A percentile compares a stretch with the other conserved stretches of the same genome.
These are phyloP conservation scores for Trypanosoma caninum DNA, from an alignment of 208 protist genomes.

Conservation along the genomic window DNA sequence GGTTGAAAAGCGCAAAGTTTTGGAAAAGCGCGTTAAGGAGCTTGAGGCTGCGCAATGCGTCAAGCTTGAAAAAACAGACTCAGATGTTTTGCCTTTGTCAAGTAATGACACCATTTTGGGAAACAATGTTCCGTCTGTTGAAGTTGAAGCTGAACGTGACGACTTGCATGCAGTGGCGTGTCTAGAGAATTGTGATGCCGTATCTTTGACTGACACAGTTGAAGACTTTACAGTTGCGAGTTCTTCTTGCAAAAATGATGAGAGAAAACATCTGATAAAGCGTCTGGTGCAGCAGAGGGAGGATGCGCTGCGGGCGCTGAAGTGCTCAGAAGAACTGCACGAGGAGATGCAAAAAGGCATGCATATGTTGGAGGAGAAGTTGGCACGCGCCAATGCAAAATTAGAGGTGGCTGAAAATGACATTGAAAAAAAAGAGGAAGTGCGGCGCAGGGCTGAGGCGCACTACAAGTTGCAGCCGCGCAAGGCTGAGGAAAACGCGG, in stretches of 20 bases:
- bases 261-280: slow-evolving; percentile 21
- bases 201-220: neutral
- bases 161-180: slow-evolving; percentile 23
- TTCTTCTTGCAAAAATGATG: slow-evolving; percentile 22
- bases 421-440: slow-evolving; percentile 33
- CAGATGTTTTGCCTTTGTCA: slow-evolving; percentile 1
- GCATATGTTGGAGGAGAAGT: slow-evolving; percentile 35
- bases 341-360: slow-evolving; percentile 26
- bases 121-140: slow-evolving; percentile 20
- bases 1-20: slow-evolving; percentile 62
- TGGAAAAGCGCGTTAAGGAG: slow-evolving; percentile 45
- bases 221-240: slow-evolving; percentile 15
- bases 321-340: slow-evolving; percentile 31
- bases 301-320: slow-evolving; percentile 29
- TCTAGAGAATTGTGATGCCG: neutral
- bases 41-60: slow-evolving; percentile 23
- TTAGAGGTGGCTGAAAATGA: slow-evolving; percentile 51
- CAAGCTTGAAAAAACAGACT: neutral
- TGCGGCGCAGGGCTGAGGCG: slow-evolving; percentile 27
- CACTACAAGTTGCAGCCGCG: slow-evolving; percentile 42
- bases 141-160: slow-evolving; percentile 34
- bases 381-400: slow-evolving; percentile 31
- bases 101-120: neutral
- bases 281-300: slow-evolving; percentile 38
- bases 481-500: slow-evolving; percentile 33